Evolutionary conservation across 768 basidiomycete species (phyloP).

Genomic region (Boletus vermiculosoides): DNA sequence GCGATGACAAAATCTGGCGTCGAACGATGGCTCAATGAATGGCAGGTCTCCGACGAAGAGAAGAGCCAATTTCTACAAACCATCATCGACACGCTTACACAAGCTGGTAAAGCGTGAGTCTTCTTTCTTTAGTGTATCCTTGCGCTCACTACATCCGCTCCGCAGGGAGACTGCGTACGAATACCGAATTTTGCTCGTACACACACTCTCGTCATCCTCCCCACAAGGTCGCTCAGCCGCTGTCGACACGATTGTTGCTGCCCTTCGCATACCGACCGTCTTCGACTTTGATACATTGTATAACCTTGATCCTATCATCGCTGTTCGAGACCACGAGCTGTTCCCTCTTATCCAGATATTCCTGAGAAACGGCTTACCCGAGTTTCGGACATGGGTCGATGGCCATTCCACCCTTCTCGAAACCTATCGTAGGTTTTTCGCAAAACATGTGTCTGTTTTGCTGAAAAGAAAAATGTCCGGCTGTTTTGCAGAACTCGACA

Average conservation of each 20-base stretch:
- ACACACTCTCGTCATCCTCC: constrained; percentile 56
- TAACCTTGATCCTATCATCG: constrained; percentile 69
- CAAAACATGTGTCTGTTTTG: background rate
- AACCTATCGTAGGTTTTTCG: constrained; percentile 51
- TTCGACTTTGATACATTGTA: constrained; percentile 84
- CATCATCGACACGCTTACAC: constrained; percentile 58
- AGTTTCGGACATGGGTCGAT: constrained; percentile 61
- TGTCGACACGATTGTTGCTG: constrained; percentile 57
- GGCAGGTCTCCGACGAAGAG: constrained; percentile 62
- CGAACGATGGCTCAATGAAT: constrained; percentile 77
- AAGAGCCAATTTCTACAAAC: constrained; percentile 65
- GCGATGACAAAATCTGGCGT: constrained; percentile 58
- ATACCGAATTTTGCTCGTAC: constrained; percentile 61
- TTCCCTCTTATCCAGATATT: constrained; percentile 77
- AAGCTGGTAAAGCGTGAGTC: constrained; percentile 59
- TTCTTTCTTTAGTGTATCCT: background rate
- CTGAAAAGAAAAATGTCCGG: background rate
- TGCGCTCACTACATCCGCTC: background rate
- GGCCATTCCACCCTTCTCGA: constrained; percentile 48
- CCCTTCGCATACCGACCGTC: constrained; percentile 60
- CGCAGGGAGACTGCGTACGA: constrained; percentile 60
- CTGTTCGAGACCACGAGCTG: constrained; percentile 64
- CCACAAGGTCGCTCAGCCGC: constrained; percentile 53
- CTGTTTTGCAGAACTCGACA: constrained; percentile 48
- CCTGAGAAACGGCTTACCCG: constrained; percentile 58